Evolutionary conservation across 108 stramenopile genomes (phyloP), one percentile per base, ranked within the genome.

Genomic region (Cyclotella choctawhatcheeana): DNA sequence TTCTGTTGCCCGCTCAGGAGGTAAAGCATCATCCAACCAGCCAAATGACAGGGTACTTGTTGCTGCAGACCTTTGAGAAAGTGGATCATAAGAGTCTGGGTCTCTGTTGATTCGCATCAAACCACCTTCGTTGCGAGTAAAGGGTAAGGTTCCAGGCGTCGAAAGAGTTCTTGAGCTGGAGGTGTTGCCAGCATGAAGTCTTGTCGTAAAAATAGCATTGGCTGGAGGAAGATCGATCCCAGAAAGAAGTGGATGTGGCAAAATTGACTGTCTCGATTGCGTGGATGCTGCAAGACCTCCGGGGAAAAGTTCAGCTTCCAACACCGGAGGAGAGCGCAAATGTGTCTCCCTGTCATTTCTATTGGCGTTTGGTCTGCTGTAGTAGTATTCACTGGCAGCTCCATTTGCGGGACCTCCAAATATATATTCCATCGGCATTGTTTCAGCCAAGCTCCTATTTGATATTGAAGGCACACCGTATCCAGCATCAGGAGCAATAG

Each of bases 11-110:
- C 72, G 58, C 64, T 92, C 93, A 63, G 88, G 80, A 35, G 88
- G 79, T 34, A 83, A 66, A 5, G 91, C 93, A 78, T 96, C 89
- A 56, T 93, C 89, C 13, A 87, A 82, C 92, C 94, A 92, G 48
- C 91, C 85, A 60, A 73, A 67, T 26, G 76, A 76, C 14, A 65
- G 44, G 10, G 30, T 59, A 44, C 32, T 72, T 58, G 69, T 25
- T 22, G 35, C 35, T 12, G 18, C 17, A 4, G 52, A n/a, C 52
- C 74, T 53, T 18, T 72, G 43, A 5, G 71, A 13, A 43, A 44
- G 35, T 68, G 55, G 65, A 52, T 74, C 65, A 5, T 44, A 14
- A 54, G 50, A 44, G 26, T 30, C 32, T 5, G 31, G 55, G 30
- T n/a, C 30, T 26, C 47, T 32, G 65, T 76, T 84, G 18, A 86